Percentiles rank a stretch among this genome's conserved stretches.
These are phyloP conservation scores for Piromyces sp. DNA, from an alignment of 192 early-diverging fungal species.

Conservation along the genomic window DNA sequence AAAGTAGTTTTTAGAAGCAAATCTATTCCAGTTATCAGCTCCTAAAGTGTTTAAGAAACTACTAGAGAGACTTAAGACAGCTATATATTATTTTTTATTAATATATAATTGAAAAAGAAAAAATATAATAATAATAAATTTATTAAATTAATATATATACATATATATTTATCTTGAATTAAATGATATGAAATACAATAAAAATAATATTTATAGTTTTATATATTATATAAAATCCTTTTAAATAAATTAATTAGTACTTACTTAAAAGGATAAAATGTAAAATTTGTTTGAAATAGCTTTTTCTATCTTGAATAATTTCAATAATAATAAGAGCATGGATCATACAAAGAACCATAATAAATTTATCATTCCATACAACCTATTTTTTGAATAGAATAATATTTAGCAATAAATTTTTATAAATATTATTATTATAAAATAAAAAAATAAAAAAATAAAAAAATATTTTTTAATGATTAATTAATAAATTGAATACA, in stretches of 20 bases:
- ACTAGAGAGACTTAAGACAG: background rate
- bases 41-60: background rate
- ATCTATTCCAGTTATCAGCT: background rate
- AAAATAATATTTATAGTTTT: too few relatives aligned
- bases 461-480: too few relatives aligned
- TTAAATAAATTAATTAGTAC: background rate
- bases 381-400: background rate
- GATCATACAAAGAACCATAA: background rate
- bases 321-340: background rate
- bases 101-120: background rate
- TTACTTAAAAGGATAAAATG: background rate
- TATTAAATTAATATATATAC: background rate
- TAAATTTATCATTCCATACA: background rate
- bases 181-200: too few relatives aligned
- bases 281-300: background rate
- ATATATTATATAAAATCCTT: background rate
- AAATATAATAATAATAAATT: background rate
- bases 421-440: too few relatives aligned
- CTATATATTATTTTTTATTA: background rate
- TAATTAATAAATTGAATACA: too few relatives aligned
- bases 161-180: too few relatives aligned
- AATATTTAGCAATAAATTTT: too few relatives aligned
- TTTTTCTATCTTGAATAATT: background rate
- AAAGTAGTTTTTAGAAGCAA: background rate
- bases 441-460: too few relatives aligned